Percentiles rank a stretch among this genome's conserved stretches.
Evolutionary conservation across 495 filamentous ascomycete species (phyloP).

Genomic region (Bryoglossum gracile): DNA sequence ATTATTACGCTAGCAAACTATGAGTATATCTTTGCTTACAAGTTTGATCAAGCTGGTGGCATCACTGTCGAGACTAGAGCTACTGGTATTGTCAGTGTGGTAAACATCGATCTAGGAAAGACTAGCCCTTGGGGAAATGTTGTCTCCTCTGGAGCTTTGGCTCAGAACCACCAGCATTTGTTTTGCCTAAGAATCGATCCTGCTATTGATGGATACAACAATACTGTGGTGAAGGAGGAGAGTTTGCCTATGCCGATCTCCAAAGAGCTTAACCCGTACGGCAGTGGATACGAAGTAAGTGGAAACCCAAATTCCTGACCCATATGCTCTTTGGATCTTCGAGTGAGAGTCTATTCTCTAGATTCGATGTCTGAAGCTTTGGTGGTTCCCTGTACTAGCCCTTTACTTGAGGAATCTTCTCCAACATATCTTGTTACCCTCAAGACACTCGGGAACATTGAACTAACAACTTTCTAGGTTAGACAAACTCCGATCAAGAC

Average conservation of each 20-base stretch:
- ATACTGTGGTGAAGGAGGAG: slow-evolving; percentile 63
- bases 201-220: slow-evolving; percentile 64
- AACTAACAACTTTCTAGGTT: too few species aligned
- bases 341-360: too few species aligned
- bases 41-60: slow-evolving; percentile 77
- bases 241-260: slow-evolving; percentile 65
- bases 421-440: too few species aligned
- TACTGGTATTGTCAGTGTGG: slow-evolving; percentile 76
- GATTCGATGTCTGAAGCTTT: neutral
- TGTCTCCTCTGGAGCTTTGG: slow-evolving; percentile 77
- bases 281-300: slow-evolving; percentile 59
- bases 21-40: slow-evolving; percentile 77
- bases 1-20: slow-evolving; percentile 80
- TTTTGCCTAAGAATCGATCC: slow-evolving; percentile 87
- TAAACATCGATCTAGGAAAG: slow-evolving; percentile 66
- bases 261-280: slow-evolving; percentile 63
- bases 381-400: too few species aligned
- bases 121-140: slow-evolving; percentile 71
- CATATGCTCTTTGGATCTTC: too few species aligned
- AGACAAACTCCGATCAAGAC: slow-evolving; percentile 49
- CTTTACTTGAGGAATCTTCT: too few species aligned
- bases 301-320: too few species aligned
- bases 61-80: slow-evolving; percentile 71
- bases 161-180: slow-evolving; percentile 81
- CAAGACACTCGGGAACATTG: too few species aligned